Evolutionary conservation across 805 yeast genomes (phyloP).

Genomic region (Saccharomycopsis oosterbeekiorum): DNA sequence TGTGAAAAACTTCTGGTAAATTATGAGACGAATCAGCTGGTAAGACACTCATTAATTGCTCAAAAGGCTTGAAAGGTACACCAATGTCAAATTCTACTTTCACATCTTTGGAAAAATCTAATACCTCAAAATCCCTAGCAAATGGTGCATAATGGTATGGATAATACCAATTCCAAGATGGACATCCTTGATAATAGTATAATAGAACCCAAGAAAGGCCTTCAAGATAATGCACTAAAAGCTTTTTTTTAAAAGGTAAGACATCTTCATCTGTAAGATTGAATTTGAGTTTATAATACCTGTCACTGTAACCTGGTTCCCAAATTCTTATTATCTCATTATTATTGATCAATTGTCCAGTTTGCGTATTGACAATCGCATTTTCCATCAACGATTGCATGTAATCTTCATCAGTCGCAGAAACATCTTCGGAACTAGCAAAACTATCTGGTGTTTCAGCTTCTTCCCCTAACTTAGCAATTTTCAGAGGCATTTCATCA

Average conservation of each 20-base stretch:
- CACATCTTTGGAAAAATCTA: constrained; percentile 34
- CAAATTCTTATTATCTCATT: constrained; percentile 54
- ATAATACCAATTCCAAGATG: constrained; percentile 97
- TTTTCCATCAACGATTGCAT: constrained; percentile 17
- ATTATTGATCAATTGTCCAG: constrained; percentile 19
- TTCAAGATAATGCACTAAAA: constrained; percentile 71
- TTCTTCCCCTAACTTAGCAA: constrained; percentile 4
- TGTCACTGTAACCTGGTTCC: constrained; percentile 77
- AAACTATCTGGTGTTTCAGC: constrained; percentile 3
- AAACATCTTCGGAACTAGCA: constrained; percentile 12
- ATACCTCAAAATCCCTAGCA: constrained; percentile 71
- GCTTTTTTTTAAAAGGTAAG: constrained; percentile 41
- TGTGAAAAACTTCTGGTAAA: constrained; percentile 70
- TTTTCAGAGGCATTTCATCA: neutral
- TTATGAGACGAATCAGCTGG: constrained; percentile 91
- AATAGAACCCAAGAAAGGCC: constrained; percentile 95
- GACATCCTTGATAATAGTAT: constrained; percentile 95
- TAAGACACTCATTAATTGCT: constrained; percentile 87
- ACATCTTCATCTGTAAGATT: constrained; percentile 46
- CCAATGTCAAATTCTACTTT: constrained; percentile 56
- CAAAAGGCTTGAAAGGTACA: constrained; percentile 80
- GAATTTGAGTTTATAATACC: constrained; percentile 77
- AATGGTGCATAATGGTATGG: constrained; percentile 98
- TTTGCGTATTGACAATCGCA: constrained; percentile 14
- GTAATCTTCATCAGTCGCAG: constrained; percentile 21